Percentiles rank a stretch among this genome's conserved stretches.
phyloP scores from a whole-genome alignment of 495 filamentous ascomycete species.

The Pseudotulostoma volvatum region DNA sequence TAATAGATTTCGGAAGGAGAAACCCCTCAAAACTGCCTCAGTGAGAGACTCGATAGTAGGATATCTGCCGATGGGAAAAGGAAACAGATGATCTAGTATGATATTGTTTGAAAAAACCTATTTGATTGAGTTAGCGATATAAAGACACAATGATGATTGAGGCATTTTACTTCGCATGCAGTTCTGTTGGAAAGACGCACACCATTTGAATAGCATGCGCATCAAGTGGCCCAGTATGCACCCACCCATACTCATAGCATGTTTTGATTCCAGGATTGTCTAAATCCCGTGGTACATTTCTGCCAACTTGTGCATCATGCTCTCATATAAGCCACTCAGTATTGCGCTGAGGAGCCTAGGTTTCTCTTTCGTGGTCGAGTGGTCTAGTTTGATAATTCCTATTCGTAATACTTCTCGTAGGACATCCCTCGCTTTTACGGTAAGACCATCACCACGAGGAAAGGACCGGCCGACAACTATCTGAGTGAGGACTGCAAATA shows the following conservation, averaged over 20 bases:
- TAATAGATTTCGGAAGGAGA: constrained; percentile 2
- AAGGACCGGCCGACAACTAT: not conserved
- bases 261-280: not conserved
- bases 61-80: not conserved
- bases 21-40: constrained; percentile 2
- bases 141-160: not conserved
- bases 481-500: not conserved
- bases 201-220: not conserved
- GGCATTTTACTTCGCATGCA: constrained; percentile 1
- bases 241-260: constrained; percentile 5
- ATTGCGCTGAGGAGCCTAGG: too few relatives aligned
- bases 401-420: constrained; percentile 1
- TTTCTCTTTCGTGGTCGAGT: too few relatives aligned
- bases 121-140: not conserved
- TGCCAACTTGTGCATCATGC: too few relatives aligned
- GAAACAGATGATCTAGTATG: not conserved
- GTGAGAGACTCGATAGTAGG: constrained; percentile 1
- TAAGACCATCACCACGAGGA: not conserved
- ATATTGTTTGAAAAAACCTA: not conserved
- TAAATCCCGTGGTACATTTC: not conserved
- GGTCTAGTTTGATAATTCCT: not conserved
- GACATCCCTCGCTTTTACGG: not conserved
- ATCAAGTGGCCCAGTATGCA: constrained; percentile 3
- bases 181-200: constrained; percentile 4
- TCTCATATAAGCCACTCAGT: too few relatives aligned